A percentile compares a stretch with the other conserved stretches of the same genome.
These are phyloP conservation scores for Piper longum DNA, from an alignment of 164 flowering plant species.

Conservation along the genomic window DNA sequence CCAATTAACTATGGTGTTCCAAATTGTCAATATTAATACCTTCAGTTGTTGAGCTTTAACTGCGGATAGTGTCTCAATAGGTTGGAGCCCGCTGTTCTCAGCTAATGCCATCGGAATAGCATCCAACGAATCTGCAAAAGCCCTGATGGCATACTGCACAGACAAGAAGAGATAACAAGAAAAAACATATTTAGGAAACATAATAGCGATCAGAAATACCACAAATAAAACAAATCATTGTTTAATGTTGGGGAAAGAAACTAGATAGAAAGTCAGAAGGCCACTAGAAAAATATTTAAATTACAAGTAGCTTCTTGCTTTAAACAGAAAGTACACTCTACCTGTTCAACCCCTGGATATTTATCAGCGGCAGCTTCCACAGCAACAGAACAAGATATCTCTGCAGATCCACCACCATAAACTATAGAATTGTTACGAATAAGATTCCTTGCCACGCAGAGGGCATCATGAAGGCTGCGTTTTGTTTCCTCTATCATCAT, in stretches of 20 bases:
- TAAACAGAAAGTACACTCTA: slow-evolving; percentile 8
- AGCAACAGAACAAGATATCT: slow-evolving; percentile 90
- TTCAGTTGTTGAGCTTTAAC: slow-evolving; percentile 93
- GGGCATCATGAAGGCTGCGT: slow-evolving; percentile 91
- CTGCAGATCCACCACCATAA: slow-evolving; percentile 98
- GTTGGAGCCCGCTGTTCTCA: slow-evolving; percentile 96
- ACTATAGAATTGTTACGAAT: slow-evolving; percentile 91
- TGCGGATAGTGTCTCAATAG: slow-evolving; percentile 87
- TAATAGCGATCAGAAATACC: neutral
- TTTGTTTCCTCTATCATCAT: slow-evolving; percentile 99
- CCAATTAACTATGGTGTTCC: neutral
- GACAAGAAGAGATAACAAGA: neutral
- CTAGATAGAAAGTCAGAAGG: neutral
- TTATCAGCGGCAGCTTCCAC: slow-evolving; percentile 95
- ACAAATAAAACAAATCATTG: neutral
- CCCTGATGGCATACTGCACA: slow-evolving; percentile 89
- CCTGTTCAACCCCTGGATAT: slow-evolving; percentile 97
- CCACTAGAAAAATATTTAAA: neutral
- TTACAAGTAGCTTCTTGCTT: neutral
- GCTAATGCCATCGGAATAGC: slow-evolving; percentile 97
- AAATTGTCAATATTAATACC: slow-evolving; percentile 21
- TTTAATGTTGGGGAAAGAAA: neutral
- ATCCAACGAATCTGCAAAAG: slow-evolving; percentile 94
- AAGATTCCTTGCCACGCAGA: slow-evolving; percentile 90
- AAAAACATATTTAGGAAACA: neutral